Evolutionary conservation across 2,329 filamentous ascomycete genomes (phyloP).

Genomic region (Magnaporthiopsis rhizophila): DNA sequence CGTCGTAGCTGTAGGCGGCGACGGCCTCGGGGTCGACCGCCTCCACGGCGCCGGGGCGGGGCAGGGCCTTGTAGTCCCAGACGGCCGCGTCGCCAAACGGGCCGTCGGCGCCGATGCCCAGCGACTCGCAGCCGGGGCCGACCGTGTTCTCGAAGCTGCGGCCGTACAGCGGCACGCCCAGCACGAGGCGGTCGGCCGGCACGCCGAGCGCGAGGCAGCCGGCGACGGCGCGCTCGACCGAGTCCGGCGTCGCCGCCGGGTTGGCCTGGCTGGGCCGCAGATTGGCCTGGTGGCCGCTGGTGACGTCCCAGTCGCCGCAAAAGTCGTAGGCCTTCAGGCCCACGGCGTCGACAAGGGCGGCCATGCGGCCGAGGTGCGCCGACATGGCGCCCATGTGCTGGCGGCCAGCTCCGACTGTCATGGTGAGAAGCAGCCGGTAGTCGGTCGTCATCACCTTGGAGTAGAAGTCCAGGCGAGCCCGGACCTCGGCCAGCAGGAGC

Average conservation of each 20-base stretch:
- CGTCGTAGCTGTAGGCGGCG: constrained; percentile 66
- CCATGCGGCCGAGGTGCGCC: constrained; percentile 37
- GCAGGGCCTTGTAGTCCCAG: constrained; percentile 77
- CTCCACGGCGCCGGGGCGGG: constrained; percentile 50
- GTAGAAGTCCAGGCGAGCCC: constrained; percentile 40
- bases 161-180: constrained; percentile 76
- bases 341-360: constrained; percentile 41
- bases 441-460: constrained; percentile 26
- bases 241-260: constrained; percentile 59
- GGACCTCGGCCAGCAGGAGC: constrained; percentile 34
- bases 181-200: constrained; percentile 55
- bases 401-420: constrained; percentile 41
- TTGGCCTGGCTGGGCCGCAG: constrained; percentile 48
- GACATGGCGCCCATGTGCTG: constrained; percentile 33
- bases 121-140: constrained; percentile 58
- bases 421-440: constrained; percentile 45
- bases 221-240: constrained; percentile 54
- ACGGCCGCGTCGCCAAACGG: constrained; percentile 61
- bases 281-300: constrained; percentile 64
- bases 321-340: constrained; percentile 69
- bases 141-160: constrained; percentile 56
- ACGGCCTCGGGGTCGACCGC: constrained; percentile 47
- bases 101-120: constrained; percentile 52
- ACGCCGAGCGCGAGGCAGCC: constrained; percentile 59
- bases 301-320: constrained; percentile 57